phyloP scores from a whole-genome alignment of 129 eudicot genomes.

The Artemisia argyi region DNA sequence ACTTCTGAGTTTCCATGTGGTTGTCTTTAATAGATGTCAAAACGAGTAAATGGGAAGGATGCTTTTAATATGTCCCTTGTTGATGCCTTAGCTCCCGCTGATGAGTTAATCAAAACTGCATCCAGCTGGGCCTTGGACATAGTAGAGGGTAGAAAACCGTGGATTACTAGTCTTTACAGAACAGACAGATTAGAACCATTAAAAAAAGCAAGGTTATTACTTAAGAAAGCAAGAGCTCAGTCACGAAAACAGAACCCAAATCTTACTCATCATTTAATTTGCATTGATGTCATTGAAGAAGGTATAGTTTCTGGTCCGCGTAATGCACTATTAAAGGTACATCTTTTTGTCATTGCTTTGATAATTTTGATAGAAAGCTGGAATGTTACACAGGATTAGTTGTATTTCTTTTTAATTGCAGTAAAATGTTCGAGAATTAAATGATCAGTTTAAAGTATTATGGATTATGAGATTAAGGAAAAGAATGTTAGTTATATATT shows the following conservation, averaged over 20 bases:
- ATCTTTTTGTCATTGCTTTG: not conserved
- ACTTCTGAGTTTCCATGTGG: conserved; percentile 1
- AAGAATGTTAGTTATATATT: too few relatives aligned
- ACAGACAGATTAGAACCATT: conserved; percentile 55
- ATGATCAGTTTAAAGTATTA: too few relatives aligned
- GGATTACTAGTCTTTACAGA: conserved; percentile 50
- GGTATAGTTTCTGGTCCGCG: conserved; percentile 60
- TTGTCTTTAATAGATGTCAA: conserved; percentile 41
- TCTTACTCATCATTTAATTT: conserved; percentile 56
- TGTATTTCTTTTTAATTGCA: too few relatives aligned
- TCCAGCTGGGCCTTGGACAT: conserved; percentile 62
- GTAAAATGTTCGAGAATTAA: too few relatives aligned
- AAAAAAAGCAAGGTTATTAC: conserved; percentile 50
- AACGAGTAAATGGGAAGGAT: conserved; percentile 49
- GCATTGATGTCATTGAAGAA: conserved; percentile 68
- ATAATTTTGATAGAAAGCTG: not conserved
- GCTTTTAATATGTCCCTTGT: conserved; percentile 52
- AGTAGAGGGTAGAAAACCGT: conserved; percentile 43
- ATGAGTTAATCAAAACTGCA: conserved; percentile 43
- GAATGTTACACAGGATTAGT: not conserved
- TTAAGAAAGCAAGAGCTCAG: conserved; percentile 43
- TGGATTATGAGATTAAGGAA: too few relatives aligned
- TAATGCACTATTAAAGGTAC: conserved; percentile 63
- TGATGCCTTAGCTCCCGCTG: conserved; percentile 54
- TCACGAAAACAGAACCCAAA: conserved; percentile 48